Base-by-base conservation (phyloP, 306 rosid genomes). In the Cicer chorassanicum region DNA sequence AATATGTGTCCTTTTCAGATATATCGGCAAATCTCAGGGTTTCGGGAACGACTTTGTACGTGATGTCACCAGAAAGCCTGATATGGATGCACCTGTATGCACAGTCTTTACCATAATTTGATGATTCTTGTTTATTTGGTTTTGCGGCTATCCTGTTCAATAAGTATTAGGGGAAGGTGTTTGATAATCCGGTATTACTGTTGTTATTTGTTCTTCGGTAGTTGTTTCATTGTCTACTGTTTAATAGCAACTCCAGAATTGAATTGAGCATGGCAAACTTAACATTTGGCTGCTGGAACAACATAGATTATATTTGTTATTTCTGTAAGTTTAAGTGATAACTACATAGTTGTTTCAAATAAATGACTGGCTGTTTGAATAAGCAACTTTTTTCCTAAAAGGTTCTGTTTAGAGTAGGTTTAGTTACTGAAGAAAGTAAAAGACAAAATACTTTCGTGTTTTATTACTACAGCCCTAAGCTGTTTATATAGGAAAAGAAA, bases 21-120 rank as follows among this genome's bases (percentile, higher is more conserved):
- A 66, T 81, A 62, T 80, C 34, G 70, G 77, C 21, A 88, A 89
- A 61, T 70, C 88, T 70, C 81, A 73, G 40, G 81, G 90, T 59
- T 82, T 88, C 60, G 87, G 89, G 97, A 86, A 87, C 80, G 44
- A 81, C 84, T 74, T 88, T 57, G 73, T 67, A 75, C 85, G 51
- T 65, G 84, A 81, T 74, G 72, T 90, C 21, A 66, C 78, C 55
- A 80, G 79, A 86, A 87, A 84, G 83, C 78, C 81, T 66, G 81
- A 66, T 77, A 36, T 34, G 19, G 87, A 80, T 66, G 86, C 77
- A 81, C 79, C 73, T 63, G 89, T 91, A 84, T 61, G 96, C 55
- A 16, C 62, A 51, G 6, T 59, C 4, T 34, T 57, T 76, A 60
- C 59, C 36, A 38, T 71, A 36, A 39, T 7, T 56, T 45, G 62